Base-by-base conservation (phyloP, 192 early-diverging fungal species). In the Chytriomyces confervae region DNA sequence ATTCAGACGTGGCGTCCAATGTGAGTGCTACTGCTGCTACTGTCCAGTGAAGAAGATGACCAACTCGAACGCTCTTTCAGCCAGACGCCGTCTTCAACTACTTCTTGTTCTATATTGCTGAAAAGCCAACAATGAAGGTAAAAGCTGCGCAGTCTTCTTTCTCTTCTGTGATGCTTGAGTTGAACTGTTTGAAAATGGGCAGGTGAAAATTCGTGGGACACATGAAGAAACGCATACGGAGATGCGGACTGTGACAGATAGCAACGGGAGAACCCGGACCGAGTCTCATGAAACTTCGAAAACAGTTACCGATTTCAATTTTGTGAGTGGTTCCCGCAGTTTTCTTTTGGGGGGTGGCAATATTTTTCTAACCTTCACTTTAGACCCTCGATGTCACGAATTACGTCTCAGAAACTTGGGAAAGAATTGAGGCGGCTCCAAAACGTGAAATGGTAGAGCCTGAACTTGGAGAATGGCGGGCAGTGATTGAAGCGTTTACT, bases 391-490 rank as follows among this genome's bases (percentile, higher is more conserved):
- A 86, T 27, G 69, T 61, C 5, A 76, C 53, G 44, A 29, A 73
- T 8, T 62, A 83, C 24, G 63, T 86, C 9, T 62, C 81, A 3
- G 78, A 74, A 3, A 24, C 45, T 0, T 83, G 83, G 69, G 61
- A 66, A 45, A 77, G 69, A 3, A 61, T 84, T n/a, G 75, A 70
- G 27, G 72, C 83, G 11, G 10, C 61, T 27, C 73, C 84, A 53
- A 77, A 85, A 69, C 61, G n/a, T 11, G 66, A 77, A 24, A 77
- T 75, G 10, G 20, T 70, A 27, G 23, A 53, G n/a, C n/a, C 53
- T 20, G 51, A 53, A n/a, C 23, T 24, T 20, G 71, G 71, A 23
- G 48, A 72, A 50, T 72, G 23, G n/a, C 10, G 71, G 3, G 71
- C 18, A 44, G 71, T 48, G 27, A 23, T 75, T 1, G 74, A 75